phyloP scores from a whole-genome alignment of 768 basidiomycete species.

The Psilocybe azurescens region DNA sequence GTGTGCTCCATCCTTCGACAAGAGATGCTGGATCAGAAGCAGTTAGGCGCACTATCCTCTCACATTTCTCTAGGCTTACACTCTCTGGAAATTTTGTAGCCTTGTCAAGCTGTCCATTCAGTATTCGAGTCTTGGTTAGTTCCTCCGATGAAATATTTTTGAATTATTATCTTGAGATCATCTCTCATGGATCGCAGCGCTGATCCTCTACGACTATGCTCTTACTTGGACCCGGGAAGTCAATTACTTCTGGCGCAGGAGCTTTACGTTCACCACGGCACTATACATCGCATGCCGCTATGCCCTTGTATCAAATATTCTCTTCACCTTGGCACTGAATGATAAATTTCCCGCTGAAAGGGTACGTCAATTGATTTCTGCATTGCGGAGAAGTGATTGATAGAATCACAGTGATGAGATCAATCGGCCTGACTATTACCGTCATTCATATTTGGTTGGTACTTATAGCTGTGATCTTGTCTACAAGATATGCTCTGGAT shows the following conservation, averaged over 20 bases:
- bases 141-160: background rate
- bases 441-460: too few species aligned
- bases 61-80: background rate
- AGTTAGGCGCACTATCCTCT: background rate
- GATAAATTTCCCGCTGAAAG: conserved; percentile 14
- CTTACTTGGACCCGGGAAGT: conserved; percentile 22
- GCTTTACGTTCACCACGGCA: conserved; percentile 16
- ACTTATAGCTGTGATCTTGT: conserved; percentile 16
- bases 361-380: conserved; percentile 4
- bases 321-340: conserved; percentile 16
- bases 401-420: background rate
- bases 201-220: conserved; percentile 22
- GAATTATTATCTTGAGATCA: background rate
- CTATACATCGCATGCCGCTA: conserved; percentile 24
- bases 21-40: background rate
- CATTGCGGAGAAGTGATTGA: background rate
- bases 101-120: conserved; percentile 12
- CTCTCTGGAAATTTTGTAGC: background rate
- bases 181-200: conserved; percentile 2
- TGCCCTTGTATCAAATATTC: conserved; percentile 18
- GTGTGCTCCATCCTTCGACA: background rate
- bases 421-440: too few species aligned
- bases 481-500: conserved; percentile 17
- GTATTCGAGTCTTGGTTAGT: conserved; percentile 16
- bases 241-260: conserved; percentile 18